phyloP scores from a whole-genome alignment of 2,329 filamentous ascomycete genomes.

The Ophiostoma quercus region DNA sequence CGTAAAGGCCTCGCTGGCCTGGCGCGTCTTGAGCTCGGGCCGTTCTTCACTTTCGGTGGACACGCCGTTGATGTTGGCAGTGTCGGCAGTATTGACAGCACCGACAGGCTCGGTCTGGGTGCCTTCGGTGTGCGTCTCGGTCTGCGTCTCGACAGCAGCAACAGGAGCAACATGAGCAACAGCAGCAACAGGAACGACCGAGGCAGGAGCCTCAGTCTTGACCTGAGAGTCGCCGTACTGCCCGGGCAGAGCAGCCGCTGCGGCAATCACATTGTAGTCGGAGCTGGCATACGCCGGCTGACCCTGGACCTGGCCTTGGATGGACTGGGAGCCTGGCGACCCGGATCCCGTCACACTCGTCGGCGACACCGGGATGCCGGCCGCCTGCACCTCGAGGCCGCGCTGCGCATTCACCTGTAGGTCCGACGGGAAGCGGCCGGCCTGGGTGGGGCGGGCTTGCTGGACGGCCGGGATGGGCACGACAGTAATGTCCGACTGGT shows the following conservation, averaged over 20 bases:
- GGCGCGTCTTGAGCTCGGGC: constrained; percentile 31
- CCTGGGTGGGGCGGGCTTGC: constrained; percentile 60
- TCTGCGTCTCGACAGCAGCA: neutral
- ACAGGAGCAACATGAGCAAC: too few species aligned
- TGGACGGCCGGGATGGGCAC: neutral
- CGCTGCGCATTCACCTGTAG: constrained; percentile 72
- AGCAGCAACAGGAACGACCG: too few species aligned
- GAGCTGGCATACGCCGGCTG: constrained; percentile 24
- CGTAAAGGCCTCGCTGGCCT: constrained; percentile 44
- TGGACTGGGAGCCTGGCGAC: constrained; percentile 29
- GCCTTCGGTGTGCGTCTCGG: neutral
- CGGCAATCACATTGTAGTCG: constrained; percentile 49
- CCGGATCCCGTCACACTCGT: constrained; percentile 71
- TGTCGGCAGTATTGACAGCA: neutral
- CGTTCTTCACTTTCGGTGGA: neutral
- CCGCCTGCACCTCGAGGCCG: constrained; percentile 74
- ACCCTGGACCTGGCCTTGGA: neutral
- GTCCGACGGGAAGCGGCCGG: constrained; percentile 95
- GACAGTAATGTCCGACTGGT: neutral
- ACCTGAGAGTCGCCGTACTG: neutral
- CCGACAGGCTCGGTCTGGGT: too few species aligned
- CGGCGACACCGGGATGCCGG: constrained; percentile 57
- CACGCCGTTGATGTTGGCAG: neutral
- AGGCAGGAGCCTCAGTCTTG: too few species aligned
- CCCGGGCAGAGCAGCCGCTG: constrained; percentile 51